Conservation (phyloP, 2,329 filamentous ascomycete species). For the Zymoseptoria tritici region DNA sequence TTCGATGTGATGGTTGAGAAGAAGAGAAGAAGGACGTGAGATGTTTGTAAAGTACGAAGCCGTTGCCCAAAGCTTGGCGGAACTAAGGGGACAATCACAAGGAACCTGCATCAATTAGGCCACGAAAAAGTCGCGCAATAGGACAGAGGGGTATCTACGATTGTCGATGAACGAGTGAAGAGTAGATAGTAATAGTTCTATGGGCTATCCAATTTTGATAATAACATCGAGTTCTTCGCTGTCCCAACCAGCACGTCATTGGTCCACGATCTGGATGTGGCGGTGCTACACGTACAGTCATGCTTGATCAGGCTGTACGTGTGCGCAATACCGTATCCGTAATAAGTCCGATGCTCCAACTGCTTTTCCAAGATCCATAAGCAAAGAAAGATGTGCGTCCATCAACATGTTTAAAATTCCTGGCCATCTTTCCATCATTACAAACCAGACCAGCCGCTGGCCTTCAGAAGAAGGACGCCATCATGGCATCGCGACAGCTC, state of each 20-base stretch:
- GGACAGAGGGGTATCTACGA: not conserved
- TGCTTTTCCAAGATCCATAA: too few relatives aligned
- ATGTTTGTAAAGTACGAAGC: conserved; percentile 28
- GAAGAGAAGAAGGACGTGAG: conserved; percentile 63
- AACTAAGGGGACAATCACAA: conserved; percentile 2
- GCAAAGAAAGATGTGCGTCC: too few relatives aligned
- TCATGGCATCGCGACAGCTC: too few relatives aligned
- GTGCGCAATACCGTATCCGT: too few relatives aligned
- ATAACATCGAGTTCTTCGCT: not conserved
- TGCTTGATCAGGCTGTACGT: not conserved
- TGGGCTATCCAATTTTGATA: not conserved
- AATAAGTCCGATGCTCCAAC: too few relatives aligned
- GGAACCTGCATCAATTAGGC: not conserved
- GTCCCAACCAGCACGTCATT: not conserved
- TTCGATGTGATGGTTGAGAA: conserved; percentile 35
- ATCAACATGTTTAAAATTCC: too few relatives aligned
- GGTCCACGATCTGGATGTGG: not conserved
- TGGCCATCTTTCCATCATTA: too few relatives aligned
- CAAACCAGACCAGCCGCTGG: too few relatives aligned
- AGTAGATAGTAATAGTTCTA: not conserved
- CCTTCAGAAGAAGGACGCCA: too few relatives aligned
- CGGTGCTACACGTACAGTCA: not conserved
- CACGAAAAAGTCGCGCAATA: not conserved
- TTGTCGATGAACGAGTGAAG: not conserved
- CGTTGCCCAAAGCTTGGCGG: not conserved